phyloP scores from a whole-genome alignment of 768 basidiomycete species.

The Sutorius australiensis region DNA sequence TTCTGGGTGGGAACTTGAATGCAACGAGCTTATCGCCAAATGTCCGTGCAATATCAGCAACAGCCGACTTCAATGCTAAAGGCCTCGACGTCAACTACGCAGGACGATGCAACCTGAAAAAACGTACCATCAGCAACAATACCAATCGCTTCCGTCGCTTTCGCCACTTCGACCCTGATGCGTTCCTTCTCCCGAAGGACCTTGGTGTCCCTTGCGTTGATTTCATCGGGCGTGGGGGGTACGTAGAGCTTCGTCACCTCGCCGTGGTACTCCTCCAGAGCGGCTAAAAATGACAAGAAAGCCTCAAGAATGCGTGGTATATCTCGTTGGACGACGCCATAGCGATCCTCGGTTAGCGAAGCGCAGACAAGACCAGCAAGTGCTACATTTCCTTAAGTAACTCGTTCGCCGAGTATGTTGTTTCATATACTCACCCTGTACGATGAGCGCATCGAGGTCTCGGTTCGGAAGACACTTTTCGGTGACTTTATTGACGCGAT shows the following conservation, averaged over 20 bases:
- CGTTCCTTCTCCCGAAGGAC: constrained; percentile 38
- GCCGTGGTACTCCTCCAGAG: constrained; percentile 60
- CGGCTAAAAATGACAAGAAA: constrained; percentile 59
- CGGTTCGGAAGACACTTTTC: constrained; percentile 56
- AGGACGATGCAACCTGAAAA: neutral
- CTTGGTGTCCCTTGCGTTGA: constrained; percentile 22
- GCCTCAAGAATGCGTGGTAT: constrained; percentile 81
- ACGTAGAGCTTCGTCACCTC: constrained; percentile 46
- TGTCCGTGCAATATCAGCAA: constrained; percentile 63
- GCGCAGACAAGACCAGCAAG: constrained; percentile 65
- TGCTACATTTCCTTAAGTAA: constrained; percentile 22
- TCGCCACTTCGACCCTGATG: constrained; percentile 48
- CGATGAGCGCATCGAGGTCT: constrained; percentile 57
- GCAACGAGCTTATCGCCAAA: constrained; percentile 73
- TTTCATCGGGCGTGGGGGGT: constrained; percentile 36
- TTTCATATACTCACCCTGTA: constrained; percentile 48
- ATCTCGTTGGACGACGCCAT: constrained; percentile 81
- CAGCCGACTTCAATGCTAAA: constrained; percentile 57
- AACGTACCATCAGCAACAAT: constrained; percentile 56
- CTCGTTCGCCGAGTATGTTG: neutral
- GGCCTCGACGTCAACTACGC: neutral
- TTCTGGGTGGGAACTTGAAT: constrained; percentile 74
- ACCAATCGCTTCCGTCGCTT: constrained; percentile 51
- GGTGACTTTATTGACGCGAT: constrained; percentile 49
- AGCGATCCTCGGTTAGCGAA: constrained; percentile 76